Evolutionary conservation across 2,329 filamentous ascomycete genomes (phyloP), one percentile per base, ranked within the genome.

Genomic region (Aspergillus sp.): DNA sequence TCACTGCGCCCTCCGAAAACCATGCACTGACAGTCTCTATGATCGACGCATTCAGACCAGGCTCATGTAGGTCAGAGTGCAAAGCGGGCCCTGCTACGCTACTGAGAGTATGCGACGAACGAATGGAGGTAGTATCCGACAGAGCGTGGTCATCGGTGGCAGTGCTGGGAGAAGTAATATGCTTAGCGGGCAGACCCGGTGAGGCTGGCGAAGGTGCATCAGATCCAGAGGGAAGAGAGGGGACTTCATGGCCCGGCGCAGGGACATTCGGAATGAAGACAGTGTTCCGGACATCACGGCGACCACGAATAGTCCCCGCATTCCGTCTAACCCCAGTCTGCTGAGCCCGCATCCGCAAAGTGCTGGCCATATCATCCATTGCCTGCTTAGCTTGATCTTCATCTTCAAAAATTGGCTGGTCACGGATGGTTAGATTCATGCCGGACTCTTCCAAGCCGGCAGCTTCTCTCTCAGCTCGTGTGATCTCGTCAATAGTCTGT

Each of bases 231-330:
- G 62, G 42, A 35, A 58, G 40, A 51, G 52, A 42, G 43, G 57
- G 47, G 39, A 59, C 42, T 59, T 67, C 61, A 45, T 53, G 53
- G 43, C 70, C 67, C 32, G 66, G 64, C 8, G 64, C 54, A 11
- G 57, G 56, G 8, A 68, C 57, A 33, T 68, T 68, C 33, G 88
- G 85, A 50, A 90, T 76, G 60, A 93, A 91, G 43, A 95, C 83
- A 1, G 90, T 96, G 66, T 95, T 95, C 46, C 91, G 82, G 50
- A 94, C 88, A 63, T 97, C 91, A 61, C 93, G 81, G 48, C 93
- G 85, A 40, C 93, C 93, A 53, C 93, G 81, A 11, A 95, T 74
- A 10, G 90, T 96, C 37, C 87, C 85, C 10, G 79, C 72, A 57
- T 82, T 86, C 27, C 86, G 80, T 44, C 79, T 78, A 13, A 89